Evolutionary conservation across 257 asterid genomes (phyloP).

Genomic region (Solanum sparsipilum): DNA sequence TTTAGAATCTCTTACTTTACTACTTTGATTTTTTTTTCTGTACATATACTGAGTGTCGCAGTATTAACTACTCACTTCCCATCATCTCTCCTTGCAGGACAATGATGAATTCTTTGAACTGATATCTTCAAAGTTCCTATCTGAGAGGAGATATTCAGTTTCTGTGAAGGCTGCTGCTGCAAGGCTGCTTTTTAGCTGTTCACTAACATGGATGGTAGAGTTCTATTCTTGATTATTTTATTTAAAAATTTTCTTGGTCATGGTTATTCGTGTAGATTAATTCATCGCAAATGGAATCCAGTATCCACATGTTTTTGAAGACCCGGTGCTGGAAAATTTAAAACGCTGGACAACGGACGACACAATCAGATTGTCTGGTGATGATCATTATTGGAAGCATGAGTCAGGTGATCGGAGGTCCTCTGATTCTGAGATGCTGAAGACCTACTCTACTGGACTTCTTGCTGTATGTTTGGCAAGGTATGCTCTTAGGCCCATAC

Average conservation of each 20-base stretch:
- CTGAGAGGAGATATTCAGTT: constrained; percentile 60
- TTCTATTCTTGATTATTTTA: not conserved
- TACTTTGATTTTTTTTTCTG: constrained; percentile 1
- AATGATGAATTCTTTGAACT: constrained; percentile 84
- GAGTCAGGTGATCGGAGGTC: constrained; percentile 50
- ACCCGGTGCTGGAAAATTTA: constrained; percentile 60
- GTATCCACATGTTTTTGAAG: constrained; percentile 95
- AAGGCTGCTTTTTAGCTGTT: constrained; percentile 90
- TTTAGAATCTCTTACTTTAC: not conserved
- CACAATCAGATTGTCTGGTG: constrained; percentile 36
- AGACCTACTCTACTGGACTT: constrained; percentile 76
- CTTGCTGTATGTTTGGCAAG: constrained; percentile 80
- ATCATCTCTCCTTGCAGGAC: constrained; percentile 51
- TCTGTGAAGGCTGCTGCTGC: constrained; percentile 69
- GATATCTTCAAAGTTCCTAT: constrained; percentile 64
- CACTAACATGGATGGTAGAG: constrained; percentile 82
- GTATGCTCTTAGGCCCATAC: constrained; percentile 24
- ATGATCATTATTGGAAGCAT: constrained; percentile 61
- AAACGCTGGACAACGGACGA: constrained; percentile 94
- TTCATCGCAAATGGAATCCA: constrained; percentile 30
- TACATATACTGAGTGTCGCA: not conserved
- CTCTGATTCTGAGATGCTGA: constrained; percentile 72
- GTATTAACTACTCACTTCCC: not conserved
- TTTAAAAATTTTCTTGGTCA: constrained; percentile 1
- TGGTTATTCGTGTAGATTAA: constrained; percentile 12